Evolutionary conservation across 179 eudicot species (phyloP).

Genomic region (Dionaea muscipula): DNA sequence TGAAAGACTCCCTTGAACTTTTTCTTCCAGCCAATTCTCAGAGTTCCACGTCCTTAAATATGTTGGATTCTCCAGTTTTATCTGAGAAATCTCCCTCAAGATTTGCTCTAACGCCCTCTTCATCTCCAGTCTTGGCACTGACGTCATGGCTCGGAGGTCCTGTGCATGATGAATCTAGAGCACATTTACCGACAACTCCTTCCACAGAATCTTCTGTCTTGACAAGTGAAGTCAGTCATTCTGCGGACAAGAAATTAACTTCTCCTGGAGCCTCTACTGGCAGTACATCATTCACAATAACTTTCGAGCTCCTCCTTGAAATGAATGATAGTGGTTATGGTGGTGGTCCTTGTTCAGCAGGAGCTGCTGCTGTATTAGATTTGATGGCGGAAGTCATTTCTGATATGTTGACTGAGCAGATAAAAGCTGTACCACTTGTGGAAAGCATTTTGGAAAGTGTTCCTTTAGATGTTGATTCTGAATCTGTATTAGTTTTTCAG

Average conservation of each 20-base stretch:
- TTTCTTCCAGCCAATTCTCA: constrained; percentile 50
- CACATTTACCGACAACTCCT: constrained; percentile 32
- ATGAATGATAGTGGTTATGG: constrained; percentile 88
- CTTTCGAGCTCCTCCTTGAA: constrained; percentile 57
- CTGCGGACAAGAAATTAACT: constrained; percentile 39
- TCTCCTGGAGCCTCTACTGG: constrained; percentile 38
- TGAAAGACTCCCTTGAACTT: constrained; percentile 21
- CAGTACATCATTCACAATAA: constrained; percentile 37
- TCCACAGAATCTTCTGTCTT: constrained; percentile 45
- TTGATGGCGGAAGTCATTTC: constrained; percentile 90
- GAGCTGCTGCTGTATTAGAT: constrained; percentile 92
- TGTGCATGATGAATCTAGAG: constrained; percentile 25
- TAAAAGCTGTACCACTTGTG: constrained; percentile 61
- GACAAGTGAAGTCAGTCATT: constrained; percentile 40
- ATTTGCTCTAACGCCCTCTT: constrained; percentile 30
- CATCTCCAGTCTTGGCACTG: constrained; percentile 50
- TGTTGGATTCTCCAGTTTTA: constrained; percentile 59
- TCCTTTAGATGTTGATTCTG: constrained; percentile 74
- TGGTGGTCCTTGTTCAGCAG: constrained; percentile 96
- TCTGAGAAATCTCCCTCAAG: constrained; percentile 61
- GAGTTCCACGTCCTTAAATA: constrained; percentile 48
- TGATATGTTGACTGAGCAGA: constrained; percentile 76
- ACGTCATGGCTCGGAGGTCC: constrained; percentile 59
- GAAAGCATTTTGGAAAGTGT: constrained; percentile 81
- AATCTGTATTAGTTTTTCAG: constrained; percentile 78